Base-by-base conservation (phyloP, 345 rosid genomes). In the Xanthoceras sorbifolium region DNA sequence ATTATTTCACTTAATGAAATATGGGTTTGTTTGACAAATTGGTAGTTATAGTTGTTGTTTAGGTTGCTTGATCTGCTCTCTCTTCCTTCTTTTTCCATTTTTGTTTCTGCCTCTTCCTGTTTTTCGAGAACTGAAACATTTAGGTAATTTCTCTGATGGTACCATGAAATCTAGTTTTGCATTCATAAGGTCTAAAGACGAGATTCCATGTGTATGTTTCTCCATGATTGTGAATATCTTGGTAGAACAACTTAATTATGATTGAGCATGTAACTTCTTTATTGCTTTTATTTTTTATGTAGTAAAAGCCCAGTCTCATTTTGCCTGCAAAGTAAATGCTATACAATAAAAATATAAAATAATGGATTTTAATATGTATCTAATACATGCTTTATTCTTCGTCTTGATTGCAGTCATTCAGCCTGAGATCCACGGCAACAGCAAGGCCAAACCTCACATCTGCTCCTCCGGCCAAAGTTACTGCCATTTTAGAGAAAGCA, bases 401-500 rank as follows among this genome's bases (percentile, higher is more conserved):
- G 20, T 25, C 74, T 36, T 66, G 25, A 7, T 55, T 69, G 29
- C 90, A 96, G 99, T 94, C 97, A 55, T 76, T 87, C 84, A 88
- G 82, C 78, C 90, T 96, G 77, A 84, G 94, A 72, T 92, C 84
- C 60, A 87, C 91, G 2, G 86, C 67, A 26, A 67, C 88, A 75
- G 79, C 78, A 42, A 87, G 81, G 74, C 84, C 91, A 31, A 34
- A 82, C 31, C 38, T 80, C 65, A 38, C 85, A 54, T 62, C 91
- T 52, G 89, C 83, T n/a, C 79, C 85, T 28, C 31, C 80, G 17
- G 74, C 90, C 77, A 89, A 90, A 78, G 92, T 93, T 79, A 86
- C 89, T 8, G 97, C 92, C 40, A 93, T 96, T 74, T 74, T 96
- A 84, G 87, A 92, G 90, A 96, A 96, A 86, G 99, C 99, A 70